These are phyloP conservation scores for Penicillium sp. DNA, from an alignment of 2,329 filamentous ascomycete species.

Conservation along the genomic window DNA sequence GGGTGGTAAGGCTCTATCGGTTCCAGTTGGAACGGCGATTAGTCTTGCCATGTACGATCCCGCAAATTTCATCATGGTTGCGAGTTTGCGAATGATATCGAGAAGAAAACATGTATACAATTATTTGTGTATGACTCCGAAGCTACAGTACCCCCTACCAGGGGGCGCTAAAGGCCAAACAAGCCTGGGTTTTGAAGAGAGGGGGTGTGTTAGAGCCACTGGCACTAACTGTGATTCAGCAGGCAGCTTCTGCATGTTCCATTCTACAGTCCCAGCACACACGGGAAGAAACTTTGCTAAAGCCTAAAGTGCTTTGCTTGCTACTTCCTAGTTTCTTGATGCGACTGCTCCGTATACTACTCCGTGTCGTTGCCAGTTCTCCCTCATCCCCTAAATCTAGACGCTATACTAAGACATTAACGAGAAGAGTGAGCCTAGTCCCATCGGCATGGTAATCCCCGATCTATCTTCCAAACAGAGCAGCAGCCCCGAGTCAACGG, in stretches of 20 bases:
- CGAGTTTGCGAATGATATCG: not conserved
- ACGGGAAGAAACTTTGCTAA: constrained; percentile 17
- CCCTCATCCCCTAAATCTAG: not conserved
- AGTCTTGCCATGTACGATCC: constrained; percentile 1
- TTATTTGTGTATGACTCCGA: not conserved
- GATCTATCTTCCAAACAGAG: constrained; percentile 12
- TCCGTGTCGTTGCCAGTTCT: not conserved
- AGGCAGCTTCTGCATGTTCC: constrained; percentile 27
- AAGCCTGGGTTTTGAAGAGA: constrained; percentile 7
- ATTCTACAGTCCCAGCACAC: constrained; percentile 23
- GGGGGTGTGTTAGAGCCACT: constrained; percentile 8
- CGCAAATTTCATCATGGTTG: not conserved
- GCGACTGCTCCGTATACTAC: not conserved
- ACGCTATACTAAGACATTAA: not conserved
- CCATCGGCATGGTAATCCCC: constrained; percentile 1
- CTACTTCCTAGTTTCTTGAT: not conserved
- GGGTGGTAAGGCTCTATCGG: not conserved
- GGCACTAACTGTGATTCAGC: constrained; percentile 26
- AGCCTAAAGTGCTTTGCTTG: not conserved
- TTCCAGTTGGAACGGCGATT: not conserved
- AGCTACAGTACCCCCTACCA: not conserved
- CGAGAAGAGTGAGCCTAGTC: constrained; percentile 1
- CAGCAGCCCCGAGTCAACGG: constrained; percentile 12
- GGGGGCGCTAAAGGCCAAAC: not conserved
- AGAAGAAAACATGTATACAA: not conserved